These are phyloP conservation scores for Hyaloscypha bicolor DNA, from an alignment of 495 filamentous ascomycete species.

Conservation along the genomic window DNA sequence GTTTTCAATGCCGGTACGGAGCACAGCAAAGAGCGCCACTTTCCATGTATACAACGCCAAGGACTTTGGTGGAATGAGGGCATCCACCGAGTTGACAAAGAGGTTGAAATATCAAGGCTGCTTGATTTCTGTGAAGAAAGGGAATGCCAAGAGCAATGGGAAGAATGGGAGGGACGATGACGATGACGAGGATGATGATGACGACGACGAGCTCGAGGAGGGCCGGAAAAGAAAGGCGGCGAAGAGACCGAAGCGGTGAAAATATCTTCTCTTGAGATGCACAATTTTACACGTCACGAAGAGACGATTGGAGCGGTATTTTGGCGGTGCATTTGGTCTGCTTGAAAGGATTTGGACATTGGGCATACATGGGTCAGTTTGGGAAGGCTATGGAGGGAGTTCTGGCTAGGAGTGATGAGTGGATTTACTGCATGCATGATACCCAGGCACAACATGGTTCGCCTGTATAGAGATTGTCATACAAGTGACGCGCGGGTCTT, in stretches of 20 bases:
- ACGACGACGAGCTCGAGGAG: conserved; percentile 6
- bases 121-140: conserved; percentile 79
- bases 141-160: conserved; percentile 62
- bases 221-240: background rate
- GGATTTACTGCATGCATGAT: background rate
- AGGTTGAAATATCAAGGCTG: conserved; percentile 73
- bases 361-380: background rate
- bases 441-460: background rate
- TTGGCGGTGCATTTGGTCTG: background rate
- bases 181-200: conserved; percentile 37
- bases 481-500: background rate
- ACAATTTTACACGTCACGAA: background rate
- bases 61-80: conserved; percentile 92
- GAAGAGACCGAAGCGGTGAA: conserved; percentile 12
- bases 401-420: background rate
- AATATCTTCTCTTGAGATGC: background rate
- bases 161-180: conserved; percentile 52
- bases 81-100: conserved; percentile 69
- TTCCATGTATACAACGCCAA: conserved; percentile 96
- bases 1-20: conserved; percentile 59
- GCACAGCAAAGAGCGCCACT: conserved; percentile 69
- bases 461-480: conserved; percentile 10
- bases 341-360: background rate
- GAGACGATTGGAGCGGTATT: conserved; percentile 2
- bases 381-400: background rate